Evolutionary conservation across 371 early-diverging fungal species (phyloP), one percentile per base, ranked within the genome.

Genomic region (Cokeromyces recurvatus): DNA sequence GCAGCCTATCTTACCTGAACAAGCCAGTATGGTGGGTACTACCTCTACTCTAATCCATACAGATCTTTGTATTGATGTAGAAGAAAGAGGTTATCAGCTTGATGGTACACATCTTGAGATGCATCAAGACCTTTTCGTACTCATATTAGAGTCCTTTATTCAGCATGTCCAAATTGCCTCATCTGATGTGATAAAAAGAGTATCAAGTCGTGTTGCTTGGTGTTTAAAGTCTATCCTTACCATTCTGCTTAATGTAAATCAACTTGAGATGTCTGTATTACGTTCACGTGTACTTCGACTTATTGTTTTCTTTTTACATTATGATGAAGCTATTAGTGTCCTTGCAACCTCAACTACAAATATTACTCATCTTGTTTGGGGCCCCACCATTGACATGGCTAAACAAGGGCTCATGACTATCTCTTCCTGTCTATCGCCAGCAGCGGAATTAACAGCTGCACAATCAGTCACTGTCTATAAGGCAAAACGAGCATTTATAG

Each of bases 371-470:
- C 38, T 38, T 19, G 37, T 68, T 2, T 68, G 62, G 62, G 24
- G 31, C 2, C 62, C 69, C 0, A 68, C 62, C 0, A 55, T 68
- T 14, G 51, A 56, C 3, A 35, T 51, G 8, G 69, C 59, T 0
- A 50, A 51, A 25, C 35, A 56, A 21, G 64, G 61, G 0, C 29
- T 67, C 8, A 4, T 34, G 5, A 34, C 42, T 19, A 46, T 43
- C 4, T 32, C 29, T 8, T 14, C 23, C 0, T n/a, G 5, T 8
- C 29, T 39, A 12, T 16, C 40, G 7, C 22, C 38, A 20, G 20
- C 15, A 2, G 8, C 23, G 0, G 43, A 38, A 0, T n/a, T 54
- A 7, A 38, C 37, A 11, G 27, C 24, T n/a, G 32, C 45, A n/a
- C 17, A 36, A 14, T 29, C 32, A 0, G 21, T 20, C 12, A 35